Evolutionary conservation across 257 asterid species (phyloP), one percentile per base, ranked within the genome.

Genomic region (Leptodermis oblonga): DNA sequence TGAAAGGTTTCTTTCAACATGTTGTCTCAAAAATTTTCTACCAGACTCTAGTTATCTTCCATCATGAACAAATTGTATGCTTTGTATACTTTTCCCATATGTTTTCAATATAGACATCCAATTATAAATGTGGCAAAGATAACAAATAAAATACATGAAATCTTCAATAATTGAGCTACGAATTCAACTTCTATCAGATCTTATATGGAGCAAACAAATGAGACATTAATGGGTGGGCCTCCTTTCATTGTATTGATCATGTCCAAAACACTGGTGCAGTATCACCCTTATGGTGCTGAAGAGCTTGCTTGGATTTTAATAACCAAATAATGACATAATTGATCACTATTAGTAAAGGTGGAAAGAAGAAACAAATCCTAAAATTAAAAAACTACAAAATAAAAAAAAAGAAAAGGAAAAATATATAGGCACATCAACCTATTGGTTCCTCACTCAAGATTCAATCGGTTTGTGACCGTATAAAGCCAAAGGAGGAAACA

Each of bases 161-260:
- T 25, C 26, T 54, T 31, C 25, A 25, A 20, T 41, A 26, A 34
- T 60, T 11, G 0, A 70, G 39, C 30, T 13, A 36, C n/a, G 23
- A 58, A 14, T n/a, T 67, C 5, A 55, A 66, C 42, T 48, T 60
- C 25, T 60, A 56, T 76, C 42, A 28, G 36, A 43, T 80, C 98
- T 90, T 90, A 93, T 97, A 93, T 93, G 82, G 97, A 93, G 42
- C 96, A 90, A 58, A 89, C 96, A 55, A 85, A 93, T 66, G 97
- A 88, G 80, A 93, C 96, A 82, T 93, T 97, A 42, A 87, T 96
- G 2, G 97, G 97, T 43, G 97, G 95, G 62, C 97, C 94, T 80
- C 96, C 97, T 79, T 93, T 97, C 51, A 93, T 88, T 54, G 97
- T 90, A 76, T 82, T 85, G 58, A 93, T 88, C 60, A 93, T 93